These are phyloP conservation scores for Oryza glumipatula DNA, from an alignment of 176 grass and related monocot species.

Conservation along the genomic window DNA sequence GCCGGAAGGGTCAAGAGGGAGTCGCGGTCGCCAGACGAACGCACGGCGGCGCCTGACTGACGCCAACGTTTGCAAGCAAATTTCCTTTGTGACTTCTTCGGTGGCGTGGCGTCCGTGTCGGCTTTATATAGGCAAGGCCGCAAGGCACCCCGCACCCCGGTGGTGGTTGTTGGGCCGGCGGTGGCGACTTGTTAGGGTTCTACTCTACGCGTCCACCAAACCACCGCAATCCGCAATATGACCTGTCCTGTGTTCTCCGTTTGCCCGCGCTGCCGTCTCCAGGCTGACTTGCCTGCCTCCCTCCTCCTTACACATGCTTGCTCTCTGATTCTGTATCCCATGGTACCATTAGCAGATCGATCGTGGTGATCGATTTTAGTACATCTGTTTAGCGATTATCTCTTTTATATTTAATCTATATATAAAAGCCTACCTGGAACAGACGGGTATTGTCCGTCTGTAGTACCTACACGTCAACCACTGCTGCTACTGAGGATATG, in stretches of 20 bases:
- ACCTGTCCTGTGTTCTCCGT: conserved; percentile 15
- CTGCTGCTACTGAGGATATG: too few relatives aligned
- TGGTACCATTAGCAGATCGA: background rate
- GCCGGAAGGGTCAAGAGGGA: background rate
- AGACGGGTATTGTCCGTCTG: too few relatives aligned
- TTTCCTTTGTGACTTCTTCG: background rate
- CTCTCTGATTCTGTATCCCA: too few relatives aligned
- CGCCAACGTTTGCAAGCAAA: background rate
- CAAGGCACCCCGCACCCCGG: background rate
- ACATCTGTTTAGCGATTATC: background rate
- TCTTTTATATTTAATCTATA: background rate
- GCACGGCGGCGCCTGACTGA: background rate
- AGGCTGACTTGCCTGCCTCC: background rate
- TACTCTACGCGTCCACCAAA: background rate
- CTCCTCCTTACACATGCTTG: too few relatives aligned
- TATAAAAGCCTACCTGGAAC: background rate
- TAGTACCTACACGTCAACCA: too few relatives aligned
- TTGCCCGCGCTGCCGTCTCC: background rate
- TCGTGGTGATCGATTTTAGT: background rate
- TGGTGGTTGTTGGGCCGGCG: background rate
- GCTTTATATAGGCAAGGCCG: conserved; percentile 25
- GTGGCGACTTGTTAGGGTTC: background rate
- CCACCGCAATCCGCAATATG: background rate
- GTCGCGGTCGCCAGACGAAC: background rate
- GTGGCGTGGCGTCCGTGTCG: conserved; percentile 1